Evolutionary conservation across 2,329 filamentous ascomycete species (phyloP), one percentile per base, ranked within the genome.

Genomic region (Colletotrichum truncatum): DNA sequence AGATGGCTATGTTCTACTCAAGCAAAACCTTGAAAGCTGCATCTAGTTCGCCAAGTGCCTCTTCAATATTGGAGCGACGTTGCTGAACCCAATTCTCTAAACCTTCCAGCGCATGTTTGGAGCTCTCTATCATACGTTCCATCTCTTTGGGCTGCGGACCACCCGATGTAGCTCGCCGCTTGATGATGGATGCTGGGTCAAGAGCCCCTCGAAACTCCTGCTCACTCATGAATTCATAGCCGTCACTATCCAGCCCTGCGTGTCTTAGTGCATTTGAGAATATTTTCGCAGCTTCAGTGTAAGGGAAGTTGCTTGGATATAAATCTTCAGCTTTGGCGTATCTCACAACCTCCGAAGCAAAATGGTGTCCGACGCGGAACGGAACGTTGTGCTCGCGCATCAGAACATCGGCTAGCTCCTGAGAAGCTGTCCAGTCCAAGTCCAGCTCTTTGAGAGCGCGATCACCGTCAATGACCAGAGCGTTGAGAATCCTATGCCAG

Each of bases 351-450:
- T 64, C 49, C 6, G 63, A 66, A n/a, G 63, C 63, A 32, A 66
- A 66, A 51, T 66, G 63, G 6, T 66, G 63, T 5, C 63, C 63
- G 6, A 66, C 51, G 39, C 63, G 58, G 10, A 66, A 66, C 2
- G 63, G 63, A 16, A 66, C 51, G 2, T 45, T 52, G 43, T 51
- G 34, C n/a, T 57, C 51, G 4, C 63, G 46, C 63, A 63, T 66
- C 2, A 66, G 25, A 1, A 64, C 6, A 8, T 66, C 63, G 9
- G 63, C 63, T 28, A 66, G 14, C 14, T 66, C 63, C 11, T 66
- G 63, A 18, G 63, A 66, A 1, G 63, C 63, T 4, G 63, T 66
- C 63, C 58, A 66, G 51, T 66, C 63, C 1, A 62, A 30, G 4
- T 66, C 52, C 28, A 66, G 3, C 12, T 66, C 63, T 30, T 45